Evolutionary conservation across 2,329 filamentous ascomycete species (phyloP), one percentile per base, ranked within the genome.

Genomic region (Leptographium procerum): DNA sequence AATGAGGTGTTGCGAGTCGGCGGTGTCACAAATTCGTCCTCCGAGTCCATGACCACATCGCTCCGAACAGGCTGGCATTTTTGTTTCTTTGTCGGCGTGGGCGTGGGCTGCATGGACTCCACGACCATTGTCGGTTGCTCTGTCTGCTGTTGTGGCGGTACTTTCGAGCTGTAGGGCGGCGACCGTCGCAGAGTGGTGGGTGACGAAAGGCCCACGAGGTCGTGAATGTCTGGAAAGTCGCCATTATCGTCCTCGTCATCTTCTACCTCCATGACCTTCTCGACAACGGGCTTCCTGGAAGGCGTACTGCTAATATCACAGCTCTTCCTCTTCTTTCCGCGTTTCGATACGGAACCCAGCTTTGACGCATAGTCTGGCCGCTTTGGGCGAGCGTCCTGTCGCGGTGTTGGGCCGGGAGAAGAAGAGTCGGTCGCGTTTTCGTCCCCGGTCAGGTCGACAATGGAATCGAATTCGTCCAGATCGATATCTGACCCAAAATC

Each of bases 181-280:
- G 57, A 52, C 6, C 36, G 51, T 6, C 58, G 57, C 36, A 57
- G 52, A 53, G 60, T 65, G 52, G 65, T 68, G 29, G 67, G 65
- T 14, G 68, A 70, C 11, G 69, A 70, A 13, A 75, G 67, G 36
- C 69, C 66, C 6, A 73, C 62, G 34, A 73, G 66, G 53, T 81
- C 72, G 61, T 78, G 75, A 9, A 84, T 76, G 61, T 84, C 80
- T 0, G 78, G 79, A 52, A 81, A 83, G 22, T 78, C 74, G 36
- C 76, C 75, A 16, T 71, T 67, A 29, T 67, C 65, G 10, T 58
- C 58, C 40, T 54, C 26, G 22, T 16, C 51, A 40, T 62, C 36
- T 55, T 60, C 33, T 54, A 65, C 62, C 6, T 61, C 62, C 59
- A 69, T 72, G 51, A 31, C 52, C 36, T 31, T 45, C 22, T 19